Evolutionary conservation across 495 filamentous ascomycete genomes (phyloP).

Genomic region (Penicillium angulare): DNA sequence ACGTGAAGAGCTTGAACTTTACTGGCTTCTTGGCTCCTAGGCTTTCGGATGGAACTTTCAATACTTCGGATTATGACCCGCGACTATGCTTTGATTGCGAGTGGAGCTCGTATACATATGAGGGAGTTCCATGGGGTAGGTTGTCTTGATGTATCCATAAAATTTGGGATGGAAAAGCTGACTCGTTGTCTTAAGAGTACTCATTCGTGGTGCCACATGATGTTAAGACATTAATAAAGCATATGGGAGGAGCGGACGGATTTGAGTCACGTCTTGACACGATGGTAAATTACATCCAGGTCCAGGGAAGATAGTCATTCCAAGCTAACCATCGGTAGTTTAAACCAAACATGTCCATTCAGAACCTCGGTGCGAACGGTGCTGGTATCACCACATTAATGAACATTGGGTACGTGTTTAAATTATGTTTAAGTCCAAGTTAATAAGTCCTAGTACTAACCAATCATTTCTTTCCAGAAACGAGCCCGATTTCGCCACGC

Average conservation of each 20-base stretch:
- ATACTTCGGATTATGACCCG: constrained; percentile 54
- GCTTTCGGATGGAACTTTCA: constrained; percentile 52
- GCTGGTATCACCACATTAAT: constrained; percentile 40
- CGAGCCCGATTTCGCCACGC: constrained; percentile 63
- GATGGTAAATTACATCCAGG: constrained; percentile 21
- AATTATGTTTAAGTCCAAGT: background rate
- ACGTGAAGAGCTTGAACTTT: constrained; percentile 51
- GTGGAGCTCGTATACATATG: constrained; percentile 47
- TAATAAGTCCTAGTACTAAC: background rate
- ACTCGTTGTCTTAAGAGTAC: constrained; percentile 50
- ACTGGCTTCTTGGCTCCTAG: constrained; percentile 63
- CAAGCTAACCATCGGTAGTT: constrained; percentile 22
- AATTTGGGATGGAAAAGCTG: background rate
- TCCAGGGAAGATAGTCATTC: background rate
- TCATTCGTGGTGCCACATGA: constrained; percentile 65
- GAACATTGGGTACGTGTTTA: constrained; percentile 48
- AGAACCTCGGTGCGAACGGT: constrained; percentile 33
- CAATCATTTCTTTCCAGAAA: constrained; percentile 36
- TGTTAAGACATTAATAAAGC: constrained; percentile 55
- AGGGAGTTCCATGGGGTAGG: constrained; percentile 40
- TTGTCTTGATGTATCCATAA: background rate
- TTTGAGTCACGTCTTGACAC: constrained; percentile 58
- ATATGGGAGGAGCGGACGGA: constrained; percentile 54
- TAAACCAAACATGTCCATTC: constrained; percentile 32
- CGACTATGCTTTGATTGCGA: constrained; percentile 63